Evolutionary conservation across 2,329 filamentous ascomycete genomes (phyloP), one percentile per base, ranked within the genome.

Genomic region (Penicillium corylophilum): DNA sequence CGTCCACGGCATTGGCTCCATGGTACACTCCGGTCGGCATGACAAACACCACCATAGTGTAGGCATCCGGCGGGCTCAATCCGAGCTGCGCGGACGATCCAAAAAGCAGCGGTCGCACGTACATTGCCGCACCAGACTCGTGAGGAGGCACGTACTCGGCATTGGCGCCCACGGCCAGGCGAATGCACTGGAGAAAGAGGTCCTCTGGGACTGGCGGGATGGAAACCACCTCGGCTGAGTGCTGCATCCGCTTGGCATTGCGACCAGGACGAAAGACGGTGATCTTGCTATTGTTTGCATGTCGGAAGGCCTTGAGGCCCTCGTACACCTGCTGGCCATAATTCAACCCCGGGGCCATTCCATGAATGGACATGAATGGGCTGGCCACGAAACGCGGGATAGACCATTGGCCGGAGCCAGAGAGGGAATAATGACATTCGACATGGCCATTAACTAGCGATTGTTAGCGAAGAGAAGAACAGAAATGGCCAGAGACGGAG

Each of bases 261-360:
- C 87, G 85, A 66, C 86, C 81, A 0, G 93, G 89, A 4, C 93
- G 88, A 83, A 97, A 97, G 71, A 97, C 83, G 69, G 85, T 84
- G 75, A 97, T 92, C 53, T 76, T 74, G 53, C 79, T 70, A 71
- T 88, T 83, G 51, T 43, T 22, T 1, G 81, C 77, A 49, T 71
- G 68, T 57, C 93, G 90, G 82, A 96, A 96, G 49, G 93, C 92
- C 75, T 97, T 97, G 71, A 97, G 85, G n/a, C 94, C 94, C 72
- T 99, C 94, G 79, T 95, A 99, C 65, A 90, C 93, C 77, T 97
- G 94, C 70, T 96, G 91, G 52, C 93, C 91, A 73, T 99, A 99
- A 81, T 99, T 99, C 60, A 97, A 83, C 39, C 85, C 93, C 0
- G 94, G 92, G 0, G 92, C 87, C 89, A 99, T 94, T 72, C 93